A percentile compares a stretch with the other conserved stretches of the same genome.
Evolutionary conservation across 139 green algal species (phyloP).

Genomic region (Micractinium sp.): DNA sequence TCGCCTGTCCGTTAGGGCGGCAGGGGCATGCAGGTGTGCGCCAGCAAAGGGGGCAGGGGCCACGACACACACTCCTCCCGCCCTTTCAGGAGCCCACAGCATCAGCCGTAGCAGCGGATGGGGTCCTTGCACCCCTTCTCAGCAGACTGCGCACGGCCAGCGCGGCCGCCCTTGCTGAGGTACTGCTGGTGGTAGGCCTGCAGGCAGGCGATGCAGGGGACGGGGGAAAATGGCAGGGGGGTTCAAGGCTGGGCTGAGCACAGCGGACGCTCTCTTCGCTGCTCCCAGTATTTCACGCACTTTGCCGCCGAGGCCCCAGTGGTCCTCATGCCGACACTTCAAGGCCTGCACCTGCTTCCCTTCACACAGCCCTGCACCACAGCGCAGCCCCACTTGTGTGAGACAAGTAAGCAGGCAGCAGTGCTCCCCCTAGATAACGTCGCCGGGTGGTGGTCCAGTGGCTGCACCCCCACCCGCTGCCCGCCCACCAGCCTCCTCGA

Average conservation of each 20-base stretch:
- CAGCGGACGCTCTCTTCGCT: background rate
- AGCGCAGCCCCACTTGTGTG: no score
- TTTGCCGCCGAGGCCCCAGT: background rate
- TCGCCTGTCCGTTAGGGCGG: no score
- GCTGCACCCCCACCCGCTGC: no score
- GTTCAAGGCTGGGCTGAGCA: background rate
- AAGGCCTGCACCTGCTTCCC: background rate
- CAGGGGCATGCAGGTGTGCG: no score
- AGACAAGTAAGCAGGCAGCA: no score
- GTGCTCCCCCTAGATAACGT: no score
- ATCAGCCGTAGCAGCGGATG: constrained; percentile 70
- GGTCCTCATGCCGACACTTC: background rate
- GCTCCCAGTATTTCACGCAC: background rate
- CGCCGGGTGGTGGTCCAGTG: no score
- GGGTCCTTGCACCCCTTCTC: constrained; percentile 70
- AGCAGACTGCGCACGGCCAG: constrained; percentile 59
- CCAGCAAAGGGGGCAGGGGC: no score
- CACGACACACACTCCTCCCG: no score
- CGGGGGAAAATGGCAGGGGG: background rate
- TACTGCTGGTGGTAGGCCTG: constrained; percentile 58
- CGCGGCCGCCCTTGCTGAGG: constrained; percentile 64
- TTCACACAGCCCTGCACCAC: no score
- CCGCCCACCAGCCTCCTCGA: no score
- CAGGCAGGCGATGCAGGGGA: background rate
- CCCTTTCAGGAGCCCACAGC: no score